Base-by-base conservation (phyloP, 148 eudicot genomes). In the Nepenthes mirabilis region DNA sequence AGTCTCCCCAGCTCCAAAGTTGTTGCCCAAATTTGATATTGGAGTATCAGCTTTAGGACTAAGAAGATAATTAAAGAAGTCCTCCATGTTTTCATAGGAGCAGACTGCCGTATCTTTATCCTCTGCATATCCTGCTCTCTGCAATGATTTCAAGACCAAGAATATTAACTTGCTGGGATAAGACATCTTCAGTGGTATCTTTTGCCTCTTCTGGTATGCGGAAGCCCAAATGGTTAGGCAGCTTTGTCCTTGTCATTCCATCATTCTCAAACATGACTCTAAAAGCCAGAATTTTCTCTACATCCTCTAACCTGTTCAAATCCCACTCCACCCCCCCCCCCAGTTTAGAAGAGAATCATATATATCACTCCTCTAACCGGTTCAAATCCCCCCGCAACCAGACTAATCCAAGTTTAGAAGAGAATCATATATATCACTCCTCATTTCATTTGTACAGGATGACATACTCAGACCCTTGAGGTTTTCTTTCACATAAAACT, bases 261-360 rank as follows among this genome's bases (percentile, higher is more conserved):
- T 89, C 94, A 66, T 89, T 93, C 75, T 83, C 89, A 80, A 89
- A 83, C 94, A 89, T 89, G 58, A 89, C 94, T 89, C 86, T 86
- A 77, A 70, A 89, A 83, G 50, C 87, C 84, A 94, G 94, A 89
- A 57, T 77, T 86, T 75, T 89, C 88, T 62, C 68, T 79, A 62
- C 94, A 70, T 82, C 87, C 54, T 79, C 85, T 69, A 84, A 86
- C 66, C 97, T 89, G 80, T 65, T 11, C 51, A 67, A 45, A 45
- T 11, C 48, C 6, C 11, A 5, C 2, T 2, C 35, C n/a, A n/a
- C n/a, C n/a, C n/a, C n/a, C n/a, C n/a, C n/a, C 32, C 32, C 10
- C 58, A 32, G 33, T 9, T 4, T 8, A 34, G 33, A 55, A 2
- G 6, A 45, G 11, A 45, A 45, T 45, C 48, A 45, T 5, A 11